Conservation (phyloP, 306 rosid species). For the Purshia tridentata region DNA sequence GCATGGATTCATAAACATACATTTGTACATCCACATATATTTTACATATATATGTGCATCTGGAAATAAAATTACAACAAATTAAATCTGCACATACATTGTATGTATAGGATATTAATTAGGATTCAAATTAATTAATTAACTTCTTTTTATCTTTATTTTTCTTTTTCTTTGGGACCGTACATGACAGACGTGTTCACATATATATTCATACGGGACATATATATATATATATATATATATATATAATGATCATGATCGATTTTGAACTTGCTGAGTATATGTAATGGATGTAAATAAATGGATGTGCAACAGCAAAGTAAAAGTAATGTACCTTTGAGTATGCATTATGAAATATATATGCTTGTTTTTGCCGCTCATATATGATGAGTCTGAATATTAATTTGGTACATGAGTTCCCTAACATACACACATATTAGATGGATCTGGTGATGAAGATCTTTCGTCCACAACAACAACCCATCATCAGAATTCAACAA, state of each 20-base stretch:
- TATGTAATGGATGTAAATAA: background rate
- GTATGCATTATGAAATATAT: too few species aligned
- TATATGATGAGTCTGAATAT: too few species aligned
- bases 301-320: too few species aligned
- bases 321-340: too few species aligned
- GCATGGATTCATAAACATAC: background rate
- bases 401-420: too few species aligned
- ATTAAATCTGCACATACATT: too few species aligned
- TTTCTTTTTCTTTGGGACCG: background rate
- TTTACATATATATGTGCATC: background rate
- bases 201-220: too few species aligned
- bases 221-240: too few species aligned
- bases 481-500: constrained; percentile 40
- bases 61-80: background rate
- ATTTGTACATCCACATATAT: background rate
- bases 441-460: constrained; percentile 79
- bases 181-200: too few species aligned
- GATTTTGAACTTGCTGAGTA: background rate
- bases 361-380: too few species aligned
- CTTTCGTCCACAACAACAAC: constrained; percentile 47
- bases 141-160: background rate
- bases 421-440: constrained; percentile 17
- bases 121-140: too few species aligned
- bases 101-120: too few species aligned
- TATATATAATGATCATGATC: background rate